Evolutionary conservation across 1,284 basidiomycete genomes (phyloP).

Genomic region (Cryptococcus deneoformans): DNA sequence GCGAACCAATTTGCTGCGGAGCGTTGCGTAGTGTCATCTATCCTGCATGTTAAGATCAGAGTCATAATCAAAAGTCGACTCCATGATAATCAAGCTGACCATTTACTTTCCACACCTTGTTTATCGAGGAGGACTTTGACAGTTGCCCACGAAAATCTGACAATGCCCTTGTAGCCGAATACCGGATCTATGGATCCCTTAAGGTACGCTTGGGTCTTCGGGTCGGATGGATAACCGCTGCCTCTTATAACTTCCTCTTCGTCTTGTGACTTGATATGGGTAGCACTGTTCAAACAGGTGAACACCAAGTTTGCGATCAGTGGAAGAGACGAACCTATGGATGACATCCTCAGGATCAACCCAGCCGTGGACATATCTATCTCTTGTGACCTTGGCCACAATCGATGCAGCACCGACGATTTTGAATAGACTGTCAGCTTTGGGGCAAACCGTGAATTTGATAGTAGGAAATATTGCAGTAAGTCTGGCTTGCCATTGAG

Average conservation of each 20-base stretch:
- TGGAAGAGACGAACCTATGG: conserved; percentile 11
- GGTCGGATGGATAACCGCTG: conserved; percentile 92
- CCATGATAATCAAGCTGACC: conserved; percentile 55
- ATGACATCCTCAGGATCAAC: conserved; percentile 49
- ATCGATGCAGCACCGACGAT: conserved; percentile 97
- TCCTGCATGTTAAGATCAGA: conserved; percentile 53
- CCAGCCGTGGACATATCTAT: conserved; percentile 87
- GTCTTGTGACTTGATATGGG: not conserved
- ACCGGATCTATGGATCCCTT: conserved; percentile 73
- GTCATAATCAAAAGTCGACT: not conserved
- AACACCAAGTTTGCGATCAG: not conserved
- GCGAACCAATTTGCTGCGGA: conserved; percentile 71
- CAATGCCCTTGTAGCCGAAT: conserved; percentile 89
- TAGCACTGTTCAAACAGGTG: not conserved
- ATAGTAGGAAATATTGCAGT: conserved; percentile 76
- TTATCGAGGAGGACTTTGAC: conserved; percentile 85
- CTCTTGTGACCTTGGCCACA: conserved; percentile 90
- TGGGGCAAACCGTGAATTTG: conserved; percentile 82
- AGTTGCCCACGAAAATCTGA: conserved; percentile 94
- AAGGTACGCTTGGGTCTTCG: conserved; percentile 87
- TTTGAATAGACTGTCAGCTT: conserved; percentile 93
- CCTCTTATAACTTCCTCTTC: conserved; percentile 52
- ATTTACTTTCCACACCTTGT: conserved; percentile 69
- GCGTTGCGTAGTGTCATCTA: conserved; percentile 69
- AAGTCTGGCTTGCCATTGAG: conserved; percentile 77